These are phyloP conservation scores for Circinella minor DNA, from an alignment of 371 early-diverging fungal species.

Conservation along the genomic window DNA sequence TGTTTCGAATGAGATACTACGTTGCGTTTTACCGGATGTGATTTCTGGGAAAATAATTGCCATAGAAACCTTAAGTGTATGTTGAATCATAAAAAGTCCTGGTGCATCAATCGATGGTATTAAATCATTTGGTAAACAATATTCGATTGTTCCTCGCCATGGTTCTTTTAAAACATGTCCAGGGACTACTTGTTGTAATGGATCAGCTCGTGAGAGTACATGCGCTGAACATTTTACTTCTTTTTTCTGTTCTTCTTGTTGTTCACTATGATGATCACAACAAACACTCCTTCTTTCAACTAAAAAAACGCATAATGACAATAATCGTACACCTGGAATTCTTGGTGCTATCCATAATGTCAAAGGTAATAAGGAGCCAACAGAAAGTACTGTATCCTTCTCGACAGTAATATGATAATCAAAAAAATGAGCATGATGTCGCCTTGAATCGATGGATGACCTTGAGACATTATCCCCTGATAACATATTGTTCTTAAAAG, in stretches of 20 bases:
- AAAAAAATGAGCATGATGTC: constrained; percentile 8
- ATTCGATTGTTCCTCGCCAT: constrained; percentile 8
- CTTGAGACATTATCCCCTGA: constrained; percentile 6
- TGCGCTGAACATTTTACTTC: neutral
- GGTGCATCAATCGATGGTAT: neutral
- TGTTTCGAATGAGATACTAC: constrained; percentile 12
- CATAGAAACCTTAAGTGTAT: constrained; percentile 10
- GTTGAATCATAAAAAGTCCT: neutral
- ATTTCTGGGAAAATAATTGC: constrained; percentile 7
- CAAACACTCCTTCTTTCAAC: constrained; percentile 1
- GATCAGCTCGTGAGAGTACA: constrained; percentile 8
- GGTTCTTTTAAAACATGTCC: constrained; percentile 1
- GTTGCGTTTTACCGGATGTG: neutral
- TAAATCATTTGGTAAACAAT: neutral
- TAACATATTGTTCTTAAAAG: constrained; percentile 1
- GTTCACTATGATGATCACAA: no score
- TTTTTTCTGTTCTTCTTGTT: neutral
- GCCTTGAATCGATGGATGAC: constrained; percentile 2
- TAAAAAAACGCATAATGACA: constrained; percentile 6
- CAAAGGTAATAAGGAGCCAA: constrained; percentile 1
- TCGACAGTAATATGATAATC: constrained; percentile 6
- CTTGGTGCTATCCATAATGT: constrained; percentile 3
- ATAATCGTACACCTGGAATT: constrained; percentile 7
- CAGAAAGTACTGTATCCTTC: neutral
- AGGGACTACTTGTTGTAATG: neutral